Evolutionary conservation across 768 basidiomycete species (phyloP).

Genomic region (Boletus tomentosulus): DNA sequence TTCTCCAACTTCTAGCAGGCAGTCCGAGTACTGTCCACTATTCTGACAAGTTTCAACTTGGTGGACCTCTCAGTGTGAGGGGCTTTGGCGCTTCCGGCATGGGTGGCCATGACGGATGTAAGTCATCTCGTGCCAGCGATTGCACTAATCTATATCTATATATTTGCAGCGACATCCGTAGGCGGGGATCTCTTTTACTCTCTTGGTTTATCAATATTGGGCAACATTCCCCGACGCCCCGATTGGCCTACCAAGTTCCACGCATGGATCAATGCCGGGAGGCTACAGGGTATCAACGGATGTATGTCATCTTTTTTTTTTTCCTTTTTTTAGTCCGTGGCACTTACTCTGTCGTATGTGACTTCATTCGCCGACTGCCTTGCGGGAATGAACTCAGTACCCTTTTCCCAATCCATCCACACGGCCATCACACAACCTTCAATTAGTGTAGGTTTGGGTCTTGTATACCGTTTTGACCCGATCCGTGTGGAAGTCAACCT

Average conservation of each 20-base stretch:
- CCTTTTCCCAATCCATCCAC: conserved; percentile 8
- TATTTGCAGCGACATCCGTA: conserved; percentile 65
- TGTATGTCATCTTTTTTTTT: conserved; percentile 38
- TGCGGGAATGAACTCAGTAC: conserved; percentile 2
- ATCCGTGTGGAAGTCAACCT: conserved; percentile 87
- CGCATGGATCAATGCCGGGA: conserved; percentile 75
- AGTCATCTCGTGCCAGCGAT: conserved; percentile 18
- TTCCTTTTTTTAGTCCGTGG: not conserved
- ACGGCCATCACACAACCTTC: conserved; percentile 42
- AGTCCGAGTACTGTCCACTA: conserved; percentile 45
- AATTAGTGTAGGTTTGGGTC: conserved; percentile 74
- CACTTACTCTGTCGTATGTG: not conserved
- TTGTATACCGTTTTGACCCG: conserved; percentile 81
- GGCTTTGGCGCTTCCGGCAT: conserved; percentile 72
- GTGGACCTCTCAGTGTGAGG: conserved; percentile 83
- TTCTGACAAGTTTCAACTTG: conserved; percentile 87
- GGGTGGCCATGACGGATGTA: conserved; percentile 74
- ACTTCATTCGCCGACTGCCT: no score
- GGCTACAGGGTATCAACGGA: conserved; percentile 57
- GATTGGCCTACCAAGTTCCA: conserved; percentile 88
- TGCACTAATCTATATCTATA: not conserved
- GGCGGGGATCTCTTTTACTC: conserved; percentile 85
- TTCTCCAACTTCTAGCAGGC: conserved; percentile 59
- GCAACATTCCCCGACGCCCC: conserved; percentile 64
- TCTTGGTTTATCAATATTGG: conserved; percentile 68